Evolutionary conservation across 495 filamentous ascomycete species (phyloP), one percentile per base, ranked within the genome.

Genomic region (Talaromyces wortmannii): DNA sequence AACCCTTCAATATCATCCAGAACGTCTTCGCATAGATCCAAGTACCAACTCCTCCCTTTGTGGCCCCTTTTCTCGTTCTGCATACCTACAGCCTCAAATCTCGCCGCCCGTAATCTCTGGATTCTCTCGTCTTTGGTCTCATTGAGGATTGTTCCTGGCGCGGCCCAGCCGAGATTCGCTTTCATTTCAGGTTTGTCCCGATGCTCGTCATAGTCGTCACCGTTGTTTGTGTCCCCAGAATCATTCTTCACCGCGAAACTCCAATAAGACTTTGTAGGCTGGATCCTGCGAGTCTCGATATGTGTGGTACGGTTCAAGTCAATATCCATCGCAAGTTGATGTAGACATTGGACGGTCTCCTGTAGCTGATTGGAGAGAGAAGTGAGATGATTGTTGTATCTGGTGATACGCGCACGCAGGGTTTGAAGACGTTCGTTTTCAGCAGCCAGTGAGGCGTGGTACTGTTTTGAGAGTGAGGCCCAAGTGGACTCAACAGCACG

Each of bases 71-170:
- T 52, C 6, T 53, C 29, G 5, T 64, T 63, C 31, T 59, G 63
- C 53, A 74, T 17, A 4, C 72, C 72, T 40, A 72, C 65, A 0
- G 64, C 70, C 12, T 57, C 53, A 68, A 70, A 77, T 11, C 62
- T 61, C 5, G 73, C 69, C 3, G 62, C 47, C 0, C 68, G 61
- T 5, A 77, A 55, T 15, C 74, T 60, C 4, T 43, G 49, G 45
- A 77, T 72, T 3, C 74, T 58, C 50, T 75, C 61, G 33, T 60
- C 57, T 44, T 65, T 73, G 2, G 62, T 69, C 46, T 77, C 73
- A 17, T 59, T 60, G 29, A 53, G 52, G 10, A 46, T 15, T 18
- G 52, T 53, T 31, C 52, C 52, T 29, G 52, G 52, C n/a, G 52
- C 52, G 10, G 52, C 52, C 52, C 52, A 53, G 29, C 52, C 52